Evolutionary conservation across 2,329 filamentous ascomycete species (phyloP).

Genomic region (Sclerotinia subarctica): DNA sequence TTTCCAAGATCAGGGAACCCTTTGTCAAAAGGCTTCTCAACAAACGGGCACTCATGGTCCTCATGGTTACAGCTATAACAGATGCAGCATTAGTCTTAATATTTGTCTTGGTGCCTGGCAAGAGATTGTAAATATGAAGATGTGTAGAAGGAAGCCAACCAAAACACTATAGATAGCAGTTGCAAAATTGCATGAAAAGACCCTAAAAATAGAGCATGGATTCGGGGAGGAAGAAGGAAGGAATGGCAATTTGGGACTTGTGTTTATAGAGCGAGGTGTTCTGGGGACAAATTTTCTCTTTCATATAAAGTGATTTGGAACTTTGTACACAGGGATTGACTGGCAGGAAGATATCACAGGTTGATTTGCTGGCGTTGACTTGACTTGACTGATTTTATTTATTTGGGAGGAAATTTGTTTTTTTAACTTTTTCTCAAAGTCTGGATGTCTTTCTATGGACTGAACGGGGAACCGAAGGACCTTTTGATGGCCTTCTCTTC

Average conservation of each 20-base stretch:
- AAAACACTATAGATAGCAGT: not conserved
- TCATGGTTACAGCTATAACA: conserved; percentile 70
- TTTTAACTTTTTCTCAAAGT: not conserved
- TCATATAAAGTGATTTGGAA: conserved; percentile 3
- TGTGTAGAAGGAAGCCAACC: not conserved
- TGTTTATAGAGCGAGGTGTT: conserved; percentile 21
- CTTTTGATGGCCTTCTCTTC: not conserved
- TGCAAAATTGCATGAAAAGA: not conserved
- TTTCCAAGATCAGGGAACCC: conserved; percentile 81
- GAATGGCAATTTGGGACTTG: conserved; percentile 2
- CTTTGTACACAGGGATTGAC: conserved; percentile 14
- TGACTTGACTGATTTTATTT: not conserved
- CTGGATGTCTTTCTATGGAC: not conserved
- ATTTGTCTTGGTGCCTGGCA: conserved; percentile 94
- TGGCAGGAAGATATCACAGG: conserved; percentile 17
- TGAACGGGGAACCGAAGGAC: not conserved
- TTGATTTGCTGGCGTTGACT: conserved; percentile 17
- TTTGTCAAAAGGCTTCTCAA: conserved; percentile 84
- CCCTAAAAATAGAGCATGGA: not conserved
- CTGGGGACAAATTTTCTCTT: conserved; percentile 5
- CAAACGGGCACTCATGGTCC: conserved; percentile 78
- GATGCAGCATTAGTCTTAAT: conserved; percentile 81
- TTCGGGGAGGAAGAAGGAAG: not conserved
- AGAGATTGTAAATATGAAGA: conserved; percentile 58
- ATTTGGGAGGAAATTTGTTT: not conserved